Percentiles rank a stretch among this genome's conserved stretches.
Evolutionary conservation across 306 rosid genomes (phyloP).

Genomic region (Carpinus fangiana): DNA sequence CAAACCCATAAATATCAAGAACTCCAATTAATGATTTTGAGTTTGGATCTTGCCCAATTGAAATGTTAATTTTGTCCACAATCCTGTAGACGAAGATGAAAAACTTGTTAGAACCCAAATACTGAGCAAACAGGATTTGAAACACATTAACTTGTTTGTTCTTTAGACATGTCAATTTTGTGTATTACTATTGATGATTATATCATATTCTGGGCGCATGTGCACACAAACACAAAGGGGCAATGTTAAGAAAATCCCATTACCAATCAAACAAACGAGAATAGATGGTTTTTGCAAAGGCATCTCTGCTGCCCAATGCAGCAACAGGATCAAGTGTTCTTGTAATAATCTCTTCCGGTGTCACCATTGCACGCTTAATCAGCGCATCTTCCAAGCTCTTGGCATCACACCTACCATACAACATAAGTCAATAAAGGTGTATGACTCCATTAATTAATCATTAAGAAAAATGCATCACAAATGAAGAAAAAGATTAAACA

Average conservation of each 20-base stretch:
- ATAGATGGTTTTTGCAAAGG: constrained; percentile 90
- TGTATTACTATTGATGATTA: not conserved
- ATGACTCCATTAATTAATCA: constrained; percentile 5
- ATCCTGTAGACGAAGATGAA: constrained; percentile 58
- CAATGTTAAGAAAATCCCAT: constrained; percentile 31
- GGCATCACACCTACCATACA: constrained; percentile 70
- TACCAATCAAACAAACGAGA: constrained; percentile 99
- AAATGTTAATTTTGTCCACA: constrained; percentile 89
- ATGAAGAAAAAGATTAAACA: constrained; percentile 25
- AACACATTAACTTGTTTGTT: not conserved
- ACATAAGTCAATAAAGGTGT: constrained; percentile 13
- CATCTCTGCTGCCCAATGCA: constrained; percentile 96
- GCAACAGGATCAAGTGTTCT: constrained; percentile 98
- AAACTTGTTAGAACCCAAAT: constrained; percentile 35
- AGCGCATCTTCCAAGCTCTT: constrained; percentile 98
- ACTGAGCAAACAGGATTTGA: constrained; percentile 24
- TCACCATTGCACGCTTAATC: constrained; percentile 98
- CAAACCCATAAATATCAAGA: constrained; percentile 99
- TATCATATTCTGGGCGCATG: not conserved
- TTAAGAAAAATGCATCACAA: constrained; percentile 19
- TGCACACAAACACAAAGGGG: constrained; percentile 13
- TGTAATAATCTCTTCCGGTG: constrained; percentile 97
- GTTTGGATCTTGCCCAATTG: constrained; percentile 97
- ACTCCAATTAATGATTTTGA: constrained; percentile 95
- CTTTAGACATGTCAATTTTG: not conserved